These are phyloP conservation scores for Ciborinia camelliae DNA, from an alignment of 2,329 filamentous ascomycete genomes.

Conservation along the genomic window DNA sequence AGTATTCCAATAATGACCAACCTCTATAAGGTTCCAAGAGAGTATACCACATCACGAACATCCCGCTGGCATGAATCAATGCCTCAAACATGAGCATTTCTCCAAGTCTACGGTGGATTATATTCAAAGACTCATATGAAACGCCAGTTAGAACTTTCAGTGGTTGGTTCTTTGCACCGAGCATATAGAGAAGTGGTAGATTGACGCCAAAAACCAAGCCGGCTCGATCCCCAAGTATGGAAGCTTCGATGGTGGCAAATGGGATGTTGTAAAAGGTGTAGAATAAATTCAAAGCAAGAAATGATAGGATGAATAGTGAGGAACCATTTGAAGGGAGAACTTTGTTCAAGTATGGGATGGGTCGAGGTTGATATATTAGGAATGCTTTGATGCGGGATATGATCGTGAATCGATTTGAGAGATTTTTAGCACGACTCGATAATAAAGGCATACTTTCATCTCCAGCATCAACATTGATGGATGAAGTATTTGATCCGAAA, in stretches of 20 bases:
- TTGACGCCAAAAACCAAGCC: constrained; percentile 45
- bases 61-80: constrained; percentile 52
- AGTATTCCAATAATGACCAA: constrained; percentile 48
- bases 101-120: constrained; percentile 61
- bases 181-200: constrained; percentile 55
- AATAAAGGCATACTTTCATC: constrained; percentile 30
- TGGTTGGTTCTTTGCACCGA: constrained; percentile 65
- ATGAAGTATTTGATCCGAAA: constrained; percentile 24
- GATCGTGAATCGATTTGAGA: constrained; percentile 20
- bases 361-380: constrained; percentile 55
- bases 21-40: constrained; percentile 49
- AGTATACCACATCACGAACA: constrained; percentile 54
- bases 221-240: constrained; percentile 46
- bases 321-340: constrained; percentile 55
- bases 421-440: neutral
- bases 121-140: constrained; percentile 64
- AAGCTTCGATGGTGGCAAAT: constrained; percentile 47
- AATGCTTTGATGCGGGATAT: constrained; percentile 27
- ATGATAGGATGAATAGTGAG: constrained; percentile 49
- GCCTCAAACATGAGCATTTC: constrained; percentile 60
- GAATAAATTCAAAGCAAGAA: constrained; percentile 54
- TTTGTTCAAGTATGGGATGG: constrained; percentile 55
- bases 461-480: constrained; percentile 20
- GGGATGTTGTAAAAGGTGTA: constrained; percentile 54
- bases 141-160: constrained; percentile 57